Conservation (phyloP, 768 basidiomycete species). For the Plicaturopsis crispa region DNA sequence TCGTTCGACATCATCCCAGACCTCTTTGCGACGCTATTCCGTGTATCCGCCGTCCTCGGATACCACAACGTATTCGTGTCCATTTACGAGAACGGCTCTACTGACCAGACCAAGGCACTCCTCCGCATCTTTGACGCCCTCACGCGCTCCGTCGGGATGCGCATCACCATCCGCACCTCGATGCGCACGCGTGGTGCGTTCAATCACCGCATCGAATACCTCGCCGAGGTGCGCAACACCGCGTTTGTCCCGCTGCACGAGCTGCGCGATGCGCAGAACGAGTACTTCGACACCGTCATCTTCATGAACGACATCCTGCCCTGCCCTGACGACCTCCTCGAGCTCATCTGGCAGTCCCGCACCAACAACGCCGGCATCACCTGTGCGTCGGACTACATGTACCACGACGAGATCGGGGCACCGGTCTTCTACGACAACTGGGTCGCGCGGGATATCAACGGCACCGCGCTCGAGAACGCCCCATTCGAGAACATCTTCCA, state of each 20-base stretch:
- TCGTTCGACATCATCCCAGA: slow-evolving; percentile 99
- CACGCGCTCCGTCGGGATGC: slow-evolving; percentile 81
- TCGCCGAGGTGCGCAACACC: slow-evolving; percentile 99
- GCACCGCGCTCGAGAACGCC: slow-evolving; percentile 95
- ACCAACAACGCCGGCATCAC: slow-evolving; percentile 96
- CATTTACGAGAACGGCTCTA: slow-evolving; percentile 99
- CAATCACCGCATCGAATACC: slow-evolving; percentile 99
- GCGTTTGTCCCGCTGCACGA: slow-evolving; percentile 96
- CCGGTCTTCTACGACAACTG: slow-evolving; percentile 99
- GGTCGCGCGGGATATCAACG: slow-evolving; percentile 98
- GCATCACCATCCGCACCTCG: slow-evolving; percentile 88
- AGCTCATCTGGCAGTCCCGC: slow-evolving; percentile 94
- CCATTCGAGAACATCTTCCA: slow-evolving; percentile 95
- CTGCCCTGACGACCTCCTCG: slow-evolving; percentile 94
- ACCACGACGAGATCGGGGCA: slow-evolving; percentile 87
- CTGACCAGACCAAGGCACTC: slow-evolving; percentile 96
- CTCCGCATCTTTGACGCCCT: slow-evolving; percentile 93
- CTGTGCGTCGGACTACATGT: slow-evolving; percentile 99
- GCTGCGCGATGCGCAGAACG: slow-evolving; percentile 82
- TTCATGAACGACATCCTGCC: slow-evolving; percentile 99
- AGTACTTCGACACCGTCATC: slow-evolving; percentile 92
- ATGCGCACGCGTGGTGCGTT: slow-evolving; percentile 92
- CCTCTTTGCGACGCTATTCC: slow-evolving; percentile 93
- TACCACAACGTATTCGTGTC: slow-evolving; percentile 98
- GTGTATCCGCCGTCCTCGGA: slow-evolving; percentile 84